Evolutionary conservation across 2,329 filamentous ascomycete species (phyloP), one percentile per base, ranked within the genome.

Genomic region (Fusarium floridanum): DNA sequence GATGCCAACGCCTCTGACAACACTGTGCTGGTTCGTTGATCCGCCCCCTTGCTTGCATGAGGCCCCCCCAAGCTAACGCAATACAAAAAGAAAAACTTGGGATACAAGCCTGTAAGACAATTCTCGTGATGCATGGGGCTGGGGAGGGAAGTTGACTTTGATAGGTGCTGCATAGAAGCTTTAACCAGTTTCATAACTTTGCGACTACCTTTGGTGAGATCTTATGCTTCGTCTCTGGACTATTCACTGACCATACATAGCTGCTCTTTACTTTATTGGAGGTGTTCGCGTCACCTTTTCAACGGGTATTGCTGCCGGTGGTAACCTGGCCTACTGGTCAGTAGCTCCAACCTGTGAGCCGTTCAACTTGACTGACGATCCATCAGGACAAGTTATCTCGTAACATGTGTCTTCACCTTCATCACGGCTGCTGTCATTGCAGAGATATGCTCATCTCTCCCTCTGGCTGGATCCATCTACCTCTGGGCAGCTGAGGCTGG

Each of bases 401-500:
- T 91, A 6, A 90, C 89, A 3, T 87, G 89, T 74, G 83, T 90
- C 43, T 91, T 91, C 79, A 89, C 88, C 3, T 89, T 89, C 79
- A 90, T 91, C 70, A 90, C 89, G 0, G 89, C 89, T 0, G 88
- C 89, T 2, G 88, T 90, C 6, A 86, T 91, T 65, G 89, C 89
- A 7, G 89, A 91, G 76, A 87, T 90, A 43, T 91, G 89, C 75
- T 90, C 89, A 24, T 89, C 89, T 4, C 86, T 89, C 4, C 89
- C 89, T 1, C 86, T 89, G 3, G 88, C 89, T 14, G 89, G 89
- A 0, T 90, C 88, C 3, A 91, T 91, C 76, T 91, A 90, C 70
- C 84, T 91, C 20, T 90, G 89, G 89, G 89, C 89, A n/a, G 89
- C 89, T 45, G 89, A 90, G 73, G 84, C 88, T 20, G 89, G 88